Evolutionary conservation across 371 early-diverging fungal genomes (phyloP), one percentile per base, ranked within the genome.

Genomic region (Zychaea mexicana): DNA sequence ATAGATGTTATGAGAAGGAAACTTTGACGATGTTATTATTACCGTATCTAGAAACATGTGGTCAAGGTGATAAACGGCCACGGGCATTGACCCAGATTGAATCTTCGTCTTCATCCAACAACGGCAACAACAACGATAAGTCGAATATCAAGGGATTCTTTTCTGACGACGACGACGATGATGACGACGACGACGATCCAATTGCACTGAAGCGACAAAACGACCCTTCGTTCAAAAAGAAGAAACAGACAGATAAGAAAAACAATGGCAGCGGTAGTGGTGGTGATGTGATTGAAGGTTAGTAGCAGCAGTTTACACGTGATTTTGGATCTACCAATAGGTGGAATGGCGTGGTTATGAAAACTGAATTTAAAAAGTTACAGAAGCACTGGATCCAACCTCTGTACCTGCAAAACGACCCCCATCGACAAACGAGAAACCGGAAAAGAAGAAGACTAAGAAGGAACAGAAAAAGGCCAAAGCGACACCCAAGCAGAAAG

Each of bases 401-500:
- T 22, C 45, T 21, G 31, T 56, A 17, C 60, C 74, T 22, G 56
- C 64, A 8, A 71, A 67, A 28, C 60, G 67, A 2, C 71, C 61
- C 4, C 71, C 67, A 21, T 55, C 65, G 8, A 52, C 59, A 9
- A 59, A 60, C 33, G 67, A 75, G 19, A 77, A 78, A 56, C 60
- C 66, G 15, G 71, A 75, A 21, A 77, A 76, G 52, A 77, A 76
- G 33, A 79, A 77, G 52, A 57, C 59, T 10, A 79, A 78, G 62
- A 71, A 70, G 55, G 68, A 76, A 38, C 69, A 77, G 60, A 57
- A 70, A 28, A 79, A 75, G 49, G 57, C 60, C 47, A 77, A 68
- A 57, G 66, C 63, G 27, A 69, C 63, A 61, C 70, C 72, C 49
- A 79, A 81, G 61, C 78, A 74, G 57, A 78, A 76, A 66, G 69